A percentile compares a stretch with the other conserved stretches of the same genome.
Conservation (phyloP, 1,284 basidiomycete species). For the Stygiomarasmius scandens region DNA sequence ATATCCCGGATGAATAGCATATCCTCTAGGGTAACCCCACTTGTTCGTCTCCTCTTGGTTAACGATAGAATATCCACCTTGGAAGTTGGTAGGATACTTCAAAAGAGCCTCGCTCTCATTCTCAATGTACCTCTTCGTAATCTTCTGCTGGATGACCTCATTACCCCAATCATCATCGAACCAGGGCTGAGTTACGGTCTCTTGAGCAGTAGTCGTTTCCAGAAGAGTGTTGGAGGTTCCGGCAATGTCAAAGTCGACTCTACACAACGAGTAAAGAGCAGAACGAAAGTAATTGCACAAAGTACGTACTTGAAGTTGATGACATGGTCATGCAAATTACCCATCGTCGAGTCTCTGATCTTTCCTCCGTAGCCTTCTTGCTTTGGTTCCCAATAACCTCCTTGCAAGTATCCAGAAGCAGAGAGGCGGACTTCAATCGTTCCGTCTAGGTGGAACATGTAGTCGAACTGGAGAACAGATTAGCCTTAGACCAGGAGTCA, state of each 20-base stretch:
- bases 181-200: constrained; percentile 56
- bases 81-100: constrained; percentile 55
- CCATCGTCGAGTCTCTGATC: constrained; percentile 62
- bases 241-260: constrained; percentile 62
- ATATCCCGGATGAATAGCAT: constrained; percentile 57
- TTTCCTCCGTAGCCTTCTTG: constrained; percentile 55
- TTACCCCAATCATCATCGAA: constrained; percentile 42
- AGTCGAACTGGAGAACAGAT: constrained; percentile 51
- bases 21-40: constrained; percentile 61
- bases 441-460: constrained; percentile 67
- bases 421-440: constrained; percentile 67
- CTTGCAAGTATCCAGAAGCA: constrained; percentile 71
- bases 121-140: constrained; percentile 49
- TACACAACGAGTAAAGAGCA: not conserved
- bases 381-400: constrained; percentile 52
- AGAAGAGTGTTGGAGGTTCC: constrained; percentile 63
- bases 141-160: constrained; percentile 55
- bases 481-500: not conserved
- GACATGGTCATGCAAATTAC: constrained; percentile 71
- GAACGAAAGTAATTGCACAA: constrained; percentile 13
- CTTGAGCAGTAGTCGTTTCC: constrained; percentile 49
- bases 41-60: constrained; percentile 59
- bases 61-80: constrained; percentile 59
- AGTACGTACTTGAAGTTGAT: constrained; percentile 56
- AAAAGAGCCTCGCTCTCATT: constrained; percentile 60